A percentile compares a stretch with the other conserved stretches of the same genome.
These are phyloP conservation scores for Entoloma clypeatum DNA, from an alignment of 1,284 basidiomycete species.

Conservation along the genomic window DNA sequence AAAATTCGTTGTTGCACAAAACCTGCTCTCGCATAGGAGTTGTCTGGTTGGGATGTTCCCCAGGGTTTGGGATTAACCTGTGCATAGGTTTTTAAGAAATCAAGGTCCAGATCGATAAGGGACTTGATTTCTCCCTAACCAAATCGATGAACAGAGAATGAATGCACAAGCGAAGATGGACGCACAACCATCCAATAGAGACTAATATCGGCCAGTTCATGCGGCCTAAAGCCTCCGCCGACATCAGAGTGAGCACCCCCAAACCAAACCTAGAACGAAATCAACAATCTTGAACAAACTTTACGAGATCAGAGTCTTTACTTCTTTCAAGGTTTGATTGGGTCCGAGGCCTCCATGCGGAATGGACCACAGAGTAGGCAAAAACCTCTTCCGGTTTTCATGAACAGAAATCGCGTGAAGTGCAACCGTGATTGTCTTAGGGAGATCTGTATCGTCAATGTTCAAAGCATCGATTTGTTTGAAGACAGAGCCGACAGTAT, in stretches of 20 bases:
- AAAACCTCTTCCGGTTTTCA: slow-evolving; percentile 26
- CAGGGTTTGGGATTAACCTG: background rate
- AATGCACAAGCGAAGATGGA: slow-evolving; percentile 1
- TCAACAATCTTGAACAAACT: background rate
- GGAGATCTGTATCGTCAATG: slow-evolving; percentile 23
- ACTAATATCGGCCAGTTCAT: slow-evolving; percentile 23
- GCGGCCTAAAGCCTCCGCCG: slow-evolving; percentile 21
- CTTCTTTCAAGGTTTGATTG: slow-evolving; percentile 20
- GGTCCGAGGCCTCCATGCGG: background rate
- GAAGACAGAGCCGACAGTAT: slow-evolving; percentile 26
- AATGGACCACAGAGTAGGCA: slow-evolving; percentile 25
- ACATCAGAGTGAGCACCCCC: slow-evolving; percentile 23
- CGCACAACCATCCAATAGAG: slow-evolving; percentile 27
- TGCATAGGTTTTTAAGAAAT: background rate
- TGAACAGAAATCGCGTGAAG: slow-evolving; percentile 27
- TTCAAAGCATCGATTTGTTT: slow-evolving; percentile 19
- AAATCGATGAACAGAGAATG: background rate
- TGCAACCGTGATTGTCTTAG: slow-evolving; percentile 21
- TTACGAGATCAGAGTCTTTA: slow-evolving; percentile 2
- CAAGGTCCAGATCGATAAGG: background rate
- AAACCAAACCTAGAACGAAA: slow-evolving; percentile 20
- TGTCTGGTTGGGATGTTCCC: background rate
- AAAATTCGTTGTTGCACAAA: background rate
- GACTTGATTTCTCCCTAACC: background rate
- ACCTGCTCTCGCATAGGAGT: background rate